Base-by-base conservation (phyloP, 352 stramenopile species). In the Globisporangium canariense region DNA sequence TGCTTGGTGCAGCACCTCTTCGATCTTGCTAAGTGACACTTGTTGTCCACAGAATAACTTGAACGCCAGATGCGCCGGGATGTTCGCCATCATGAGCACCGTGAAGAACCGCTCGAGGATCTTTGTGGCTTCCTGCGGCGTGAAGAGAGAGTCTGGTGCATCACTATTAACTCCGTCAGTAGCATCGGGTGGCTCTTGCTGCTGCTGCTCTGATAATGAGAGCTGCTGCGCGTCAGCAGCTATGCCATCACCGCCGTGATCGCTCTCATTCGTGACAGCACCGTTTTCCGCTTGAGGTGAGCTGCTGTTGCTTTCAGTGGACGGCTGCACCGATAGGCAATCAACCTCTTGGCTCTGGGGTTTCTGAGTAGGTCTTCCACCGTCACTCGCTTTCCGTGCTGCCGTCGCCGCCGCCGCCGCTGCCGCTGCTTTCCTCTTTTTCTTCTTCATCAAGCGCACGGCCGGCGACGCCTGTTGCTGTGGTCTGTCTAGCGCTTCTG, bases 81-180 rank as follows among this genome's bases (percentile, higher is more conserved):
- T 20, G 41, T 55, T 64, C 7, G 68, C 68, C 65, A 72, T 70
- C 8, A 73, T 6, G 32, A 73, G 56, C 34, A 72, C 68, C 2
- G 60, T 69, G 57, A 75, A 75, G 56, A 75, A 70, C n/a, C 63
- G 40, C 18, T 73, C 65, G 20, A 75, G 36, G 38, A 71, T 32
- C 40, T 61, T 25, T 2, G 14, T 49, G 16, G 49, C 62, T 45
- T 69, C 63, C 8, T 56, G 9, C 0, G 32, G 51, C 18, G 59
- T 56, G 18, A 60, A 34, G 3, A 49, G 18, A 7, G 25, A 14
- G 28, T 41, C 28, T 54, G 20, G 25, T 34, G 10, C 8, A 34
- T 45, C 57, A 43, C 41, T 32, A n/a, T 11, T n/a, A 6, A 16
- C 25, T 13, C 14, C 22, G n/a, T 32, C 7, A 36, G 8, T 25